Conservation (phyloP, 78 protist genomes). For the Parvularia atlantis region DNA sequence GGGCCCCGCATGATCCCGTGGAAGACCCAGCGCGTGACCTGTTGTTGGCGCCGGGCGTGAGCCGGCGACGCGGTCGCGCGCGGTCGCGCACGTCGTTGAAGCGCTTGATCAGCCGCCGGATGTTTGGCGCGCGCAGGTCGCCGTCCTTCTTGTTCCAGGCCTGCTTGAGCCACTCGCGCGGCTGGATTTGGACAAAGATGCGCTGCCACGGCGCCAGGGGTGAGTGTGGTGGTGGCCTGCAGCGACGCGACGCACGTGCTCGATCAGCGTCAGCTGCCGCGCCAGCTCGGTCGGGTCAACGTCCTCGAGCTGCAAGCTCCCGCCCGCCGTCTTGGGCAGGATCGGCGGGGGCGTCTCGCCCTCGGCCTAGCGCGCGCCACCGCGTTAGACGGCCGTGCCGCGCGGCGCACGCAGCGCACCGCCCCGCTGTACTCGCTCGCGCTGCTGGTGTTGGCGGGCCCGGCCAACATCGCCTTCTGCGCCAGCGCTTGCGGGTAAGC, state of each 20-base stretch:
- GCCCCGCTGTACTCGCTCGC: too few species aligned
- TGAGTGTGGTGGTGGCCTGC: background rate
- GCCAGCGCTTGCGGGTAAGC: too few species aligned
- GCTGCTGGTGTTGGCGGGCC: too few species aligned
- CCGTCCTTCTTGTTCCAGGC: conserved; percentile 1
- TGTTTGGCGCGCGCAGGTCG: background rate
- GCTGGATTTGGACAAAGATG: conserved; percentile 3
- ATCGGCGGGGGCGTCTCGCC: too few species aligned
- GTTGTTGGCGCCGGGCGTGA: background rate
- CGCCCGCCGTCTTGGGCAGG: too few species aligned
- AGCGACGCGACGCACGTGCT: background rate
- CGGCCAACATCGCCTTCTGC: too few species aligned
- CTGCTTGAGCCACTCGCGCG: background rate
- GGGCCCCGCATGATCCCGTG: background rate
- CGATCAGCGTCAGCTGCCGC: conserved; percentile 21
- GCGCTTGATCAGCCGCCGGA: background rate
- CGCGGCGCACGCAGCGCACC: too few species aligned
- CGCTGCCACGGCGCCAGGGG: background rate
- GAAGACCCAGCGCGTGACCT: background rate
- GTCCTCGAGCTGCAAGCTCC: too few species aligned
- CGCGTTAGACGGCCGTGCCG: too few species aligned
- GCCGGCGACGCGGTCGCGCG: background rate
- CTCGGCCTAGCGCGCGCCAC: too few species aligned
- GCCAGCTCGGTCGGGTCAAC: conserved; percentile 10
- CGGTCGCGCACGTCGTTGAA: background rate